Conservation (phyloP, 2,329 filamentous ascomycete genomes). For the Xylogone sp. region DNA sequence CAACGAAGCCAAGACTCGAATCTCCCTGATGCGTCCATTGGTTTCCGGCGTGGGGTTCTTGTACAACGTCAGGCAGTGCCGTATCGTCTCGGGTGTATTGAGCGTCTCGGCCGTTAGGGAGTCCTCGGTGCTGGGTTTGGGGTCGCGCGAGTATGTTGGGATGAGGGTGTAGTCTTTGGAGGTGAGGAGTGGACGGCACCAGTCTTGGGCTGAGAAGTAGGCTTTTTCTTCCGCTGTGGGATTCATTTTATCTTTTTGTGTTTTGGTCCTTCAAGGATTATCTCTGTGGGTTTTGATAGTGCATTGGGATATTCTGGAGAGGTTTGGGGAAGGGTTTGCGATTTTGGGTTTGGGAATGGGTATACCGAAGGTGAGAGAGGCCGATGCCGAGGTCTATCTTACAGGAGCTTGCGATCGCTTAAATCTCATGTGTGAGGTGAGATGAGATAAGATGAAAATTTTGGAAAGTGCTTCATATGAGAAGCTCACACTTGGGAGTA, state of each 20-base stretch:
- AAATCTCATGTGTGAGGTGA: neutral
- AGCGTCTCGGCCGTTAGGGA: slow-evolving; percentile 50
- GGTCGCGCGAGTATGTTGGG: slow-evolving; percentile 33
- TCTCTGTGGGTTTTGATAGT: neutral
- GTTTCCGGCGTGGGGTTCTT: slow-evolving; percentile 25
- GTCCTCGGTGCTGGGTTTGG: slow-evolving; percentile 42
- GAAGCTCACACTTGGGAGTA: no score
- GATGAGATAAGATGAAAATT: no score
- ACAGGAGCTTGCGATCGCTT: neutral
- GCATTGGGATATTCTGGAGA: no score
- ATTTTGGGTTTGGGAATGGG: neutral
- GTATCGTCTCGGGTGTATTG: slow-evolving; percentile 45
- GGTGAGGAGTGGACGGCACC: slow-evolving; percentile 42
- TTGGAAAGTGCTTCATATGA: no score
- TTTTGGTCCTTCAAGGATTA: no score
- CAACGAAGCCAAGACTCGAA: slow-evolving; percentile 29
- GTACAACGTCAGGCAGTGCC: slow-evolving; percentile 40
- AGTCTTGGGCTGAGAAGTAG: slow-evolving; percentile 39
- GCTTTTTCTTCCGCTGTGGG: slow-evolving; percentile 12
- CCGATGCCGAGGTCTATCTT: neutral
- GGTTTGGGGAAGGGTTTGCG: no score
- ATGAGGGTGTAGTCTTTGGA: slow-evolving; percentile 36
- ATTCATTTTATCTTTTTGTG: no score
- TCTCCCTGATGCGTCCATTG: slow-evolving; percentile 8
- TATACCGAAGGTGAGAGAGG: no score